phyloP scores from a whole-genome alignment of 768 basidiomycete genomes.

The Naganishia kalamii region DNA sequence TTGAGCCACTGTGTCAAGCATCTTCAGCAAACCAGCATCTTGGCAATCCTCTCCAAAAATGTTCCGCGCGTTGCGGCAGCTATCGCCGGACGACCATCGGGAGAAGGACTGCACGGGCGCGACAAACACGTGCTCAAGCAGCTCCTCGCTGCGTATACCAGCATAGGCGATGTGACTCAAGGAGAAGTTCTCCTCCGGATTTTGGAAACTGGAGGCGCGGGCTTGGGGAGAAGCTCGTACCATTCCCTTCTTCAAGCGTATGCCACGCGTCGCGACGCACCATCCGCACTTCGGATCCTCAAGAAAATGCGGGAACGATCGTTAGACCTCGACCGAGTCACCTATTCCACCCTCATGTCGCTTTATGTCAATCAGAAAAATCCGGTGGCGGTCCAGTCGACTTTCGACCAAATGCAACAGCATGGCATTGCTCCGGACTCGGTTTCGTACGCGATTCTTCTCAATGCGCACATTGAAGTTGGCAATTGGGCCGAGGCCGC shows the following conservation, averaged over 20 bases:
- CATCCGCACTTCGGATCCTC: neutral
- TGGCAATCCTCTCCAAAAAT: too few species aligned
- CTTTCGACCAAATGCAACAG: constrained; percentile 14
- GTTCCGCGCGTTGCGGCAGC: neutral
- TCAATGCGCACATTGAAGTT: constrained; percentile 75
- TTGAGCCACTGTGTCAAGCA: neutral
- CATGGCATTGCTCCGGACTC: constrained; percentile 32
- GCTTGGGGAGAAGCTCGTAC: neutral
- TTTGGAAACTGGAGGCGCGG: neutral
- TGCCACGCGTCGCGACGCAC: neutral
- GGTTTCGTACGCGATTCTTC: constrained; percentile 53
- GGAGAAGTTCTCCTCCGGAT: neutral
- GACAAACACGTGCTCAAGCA: neutral
- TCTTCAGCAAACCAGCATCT: neutral
- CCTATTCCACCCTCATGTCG: constrained; percentile 5
- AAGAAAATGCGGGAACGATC: neutral
- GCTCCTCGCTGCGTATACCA: neutral
- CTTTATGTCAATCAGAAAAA: constrained; percentile 8
- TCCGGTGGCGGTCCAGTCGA: neutral
- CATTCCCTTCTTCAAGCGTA: constrained; percentile 3
- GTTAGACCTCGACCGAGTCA: neutral
- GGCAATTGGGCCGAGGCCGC: constrained; percentile 74
- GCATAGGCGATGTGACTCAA: neutral
- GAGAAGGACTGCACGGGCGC: neutral
- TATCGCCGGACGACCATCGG: neutral